phyloP scores from a whole-genome alignment of 106 monocot genomes.

The Cymbidium sinense region DNA sequence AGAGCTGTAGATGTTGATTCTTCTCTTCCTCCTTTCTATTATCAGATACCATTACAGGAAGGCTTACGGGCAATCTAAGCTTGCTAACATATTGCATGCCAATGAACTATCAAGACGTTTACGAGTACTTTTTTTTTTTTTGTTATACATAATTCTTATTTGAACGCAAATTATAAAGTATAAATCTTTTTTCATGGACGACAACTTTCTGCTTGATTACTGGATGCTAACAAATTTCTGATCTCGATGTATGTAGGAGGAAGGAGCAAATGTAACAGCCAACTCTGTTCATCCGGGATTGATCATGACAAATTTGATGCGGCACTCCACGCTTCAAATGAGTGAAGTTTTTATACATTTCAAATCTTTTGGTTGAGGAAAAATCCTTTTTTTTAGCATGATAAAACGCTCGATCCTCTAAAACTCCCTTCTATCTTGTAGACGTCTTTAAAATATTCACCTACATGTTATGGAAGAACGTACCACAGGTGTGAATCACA shows the following conservation, averaged over 20 bases:
- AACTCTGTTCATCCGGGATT: conserved; percentile 92
- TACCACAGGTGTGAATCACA: conserved; percentile 58
- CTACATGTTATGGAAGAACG: conserved; percentile 81
- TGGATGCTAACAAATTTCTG: too few relatives aligned
- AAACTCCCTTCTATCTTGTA: conserved; percentile 21
- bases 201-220: too few relatives aligned
- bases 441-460: conserved; percentile 46
- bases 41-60: conserved; percentile 59
- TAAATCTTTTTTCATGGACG: too few relatives aligned
- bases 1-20: too few relatives aligned
- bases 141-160: too few relatives aligned
- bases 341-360: conserved; percentile 28
- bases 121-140: conserved; percentile 33
- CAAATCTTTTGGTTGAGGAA: neutral
- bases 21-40: neutral
- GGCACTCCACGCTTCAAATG: conserved; percentile 62
- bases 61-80: conserved; percentile 84
- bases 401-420: neutral
- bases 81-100: conserved; percentile 82
- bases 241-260: conserved; percentile 39
- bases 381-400: neutral
- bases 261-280: conserved; percentile 70
- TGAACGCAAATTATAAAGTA: too few relatives aligned
- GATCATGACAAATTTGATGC: conserved; percentile 87
- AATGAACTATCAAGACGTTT: conserved; percentile 62